Base-by-base conservation (phyloP, 495 filamentous ascomycete species). In the Cercophora samala region DNA sequence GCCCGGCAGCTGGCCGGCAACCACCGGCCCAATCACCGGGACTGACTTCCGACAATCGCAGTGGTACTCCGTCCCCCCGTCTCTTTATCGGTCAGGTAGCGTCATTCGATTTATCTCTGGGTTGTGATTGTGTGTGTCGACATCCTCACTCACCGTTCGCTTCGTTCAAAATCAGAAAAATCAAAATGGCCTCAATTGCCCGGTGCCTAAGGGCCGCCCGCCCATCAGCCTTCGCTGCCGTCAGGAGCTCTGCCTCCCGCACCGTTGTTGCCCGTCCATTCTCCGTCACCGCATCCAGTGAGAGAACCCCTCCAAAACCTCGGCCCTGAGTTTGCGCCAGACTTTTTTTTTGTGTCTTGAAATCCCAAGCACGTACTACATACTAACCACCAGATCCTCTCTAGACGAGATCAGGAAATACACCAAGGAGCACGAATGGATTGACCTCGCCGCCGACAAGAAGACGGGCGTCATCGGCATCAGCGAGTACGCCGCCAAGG, bases 351-450 rank as follows among this genome's bases (percentile, higher is more conserved):
- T 18, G 4, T 46, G 60, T 21, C 26, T 54, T 25, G 17, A 8
- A 65, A 23, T n/a, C 3, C 51, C 17, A 58, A 15, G 19, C 51
- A 64, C 4, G 18, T n/a, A n/a, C n/a, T n/a, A n/a, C n/a, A n/a
- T 15, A 13, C 69, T 70, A 51, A 73, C 67, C 19, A 62, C 55
- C 23, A 52, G 22, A n/a, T 42, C 24, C 24, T 13, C 5, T 52
- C 62, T 64, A 86, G 84, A 78, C 70, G 77, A 78, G 69, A 82
- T 89, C 71, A 94, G 95, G 84, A 92, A 90, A 75, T 99, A 96
- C 85, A 98, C 96, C 71, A 88, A 91, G 77, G 96, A 97, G 72
- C 95, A 99, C 83, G 95, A 99, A 83, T 99, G 96, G 96, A 87
- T 99, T 72, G 91, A 97, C 79, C 81, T 97, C 37, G 86, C 86